These are phyloP conservation scores for Tricholoma saponaceum DNA, from an alignment of 768 basidiomycete genomes.

Conservation along the genomic window DNA sequence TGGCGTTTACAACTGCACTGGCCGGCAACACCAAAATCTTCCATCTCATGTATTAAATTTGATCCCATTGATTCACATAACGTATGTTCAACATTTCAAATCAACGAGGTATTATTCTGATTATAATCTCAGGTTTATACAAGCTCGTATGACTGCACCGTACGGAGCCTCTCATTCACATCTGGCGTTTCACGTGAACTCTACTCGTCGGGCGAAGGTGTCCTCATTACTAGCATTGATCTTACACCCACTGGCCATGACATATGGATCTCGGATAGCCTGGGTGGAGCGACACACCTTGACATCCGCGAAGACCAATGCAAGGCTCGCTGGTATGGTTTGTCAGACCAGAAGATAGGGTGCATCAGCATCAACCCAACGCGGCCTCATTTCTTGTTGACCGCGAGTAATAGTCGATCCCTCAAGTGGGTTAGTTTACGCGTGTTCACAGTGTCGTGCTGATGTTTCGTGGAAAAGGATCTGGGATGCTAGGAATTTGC, in stretches of 20 bases:
- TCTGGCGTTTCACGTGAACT: slow-evolving; percentile 71
- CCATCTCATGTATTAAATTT: slow-evolving; percentile 74
- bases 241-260: slow-evolving; percentile 64
- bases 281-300: slow-evolving; percentile 69
- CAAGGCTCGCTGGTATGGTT: slow-evolving; percentile 53
- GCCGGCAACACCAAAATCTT: slow-evolving; percentile 78
- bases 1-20: slow-evolving; percentile 82
- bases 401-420: slow-evolving; percentile 69
- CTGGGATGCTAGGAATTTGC: slow-evolving; percentile 76
- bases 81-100: slow-evolving; percentile 32
- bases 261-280: slow-evolving; percentile 79
- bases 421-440: slow-evolving; percentile 50
- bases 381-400: slow-evolving; percentile 60
- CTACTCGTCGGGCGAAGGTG: slow-evolving; percentile 51
- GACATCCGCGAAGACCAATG: slow-evolving; percentile 65
- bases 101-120: slow-evolving; percentile 3
- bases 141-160: slow-evolving; percentile 76
- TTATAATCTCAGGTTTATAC: slow-evolving; percentile 65
- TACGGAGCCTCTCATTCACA: slow-evolving; percentile 69
- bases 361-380: slow-evolving; percentile 76
- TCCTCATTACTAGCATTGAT: slow-evolving; percentile 69
- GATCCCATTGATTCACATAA: slow-evolving; percentile 74
- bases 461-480: slow-evolving; percentile 40
- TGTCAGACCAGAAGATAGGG: slow-evolving; percentile 75
- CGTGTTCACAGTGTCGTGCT: background rate